Evolutionary conservation across 2,329 filamentous ascomycete genomes (phyloP).

Genomic region (Escovopsis sp.): DNA sequence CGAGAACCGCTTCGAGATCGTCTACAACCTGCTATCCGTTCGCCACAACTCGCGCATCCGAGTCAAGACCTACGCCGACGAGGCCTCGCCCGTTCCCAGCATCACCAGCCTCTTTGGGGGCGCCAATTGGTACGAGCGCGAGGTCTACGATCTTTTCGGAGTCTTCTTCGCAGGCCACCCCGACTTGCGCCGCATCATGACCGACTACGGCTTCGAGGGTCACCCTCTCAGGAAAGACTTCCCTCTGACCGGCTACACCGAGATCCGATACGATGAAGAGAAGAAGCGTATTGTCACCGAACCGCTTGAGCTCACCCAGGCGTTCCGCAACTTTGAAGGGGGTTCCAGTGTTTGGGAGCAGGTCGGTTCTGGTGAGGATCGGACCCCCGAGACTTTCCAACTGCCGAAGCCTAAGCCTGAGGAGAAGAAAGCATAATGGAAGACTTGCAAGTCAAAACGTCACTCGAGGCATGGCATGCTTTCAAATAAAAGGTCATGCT

Average conservation of each 20-base stretch:
- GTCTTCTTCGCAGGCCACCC: slow-evolving; percentile 95
- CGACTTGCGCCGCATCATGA: slow-evolving; percentile 95
- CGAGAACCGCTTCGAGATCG: slow-evolving; percentile 90
- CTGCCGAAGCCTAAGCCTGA: slow-evolving; percentile 92
- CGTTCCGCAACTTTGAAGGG: slow-evolving; percentile 96
- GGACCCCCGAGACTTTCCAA: slow-evolving; percentile 80
- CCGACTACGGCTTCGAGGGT: slow-evolving; percentile 96
- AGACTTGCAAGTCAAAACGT: too few relatives aligned
- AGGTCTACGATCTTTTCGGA: slow-evolving; percentile 94
- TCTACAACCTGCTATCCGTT: slow-evolving; percentile 93
- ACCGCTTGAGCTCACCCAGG: slow-evolving; percentile 92
- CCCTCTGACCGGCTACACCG: slow-evolving; percentile 93
- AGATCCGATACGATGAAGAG: slow-evolving; percentile 96
- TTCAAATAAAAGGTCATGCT: too few relatives aligned
- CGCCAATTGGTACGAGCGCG: slow-evolving; percentile 97
- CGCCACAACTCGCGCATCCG: slow-evolving; percentile 93
- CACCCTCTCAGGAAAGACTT: slow-evolving; percentile 97
- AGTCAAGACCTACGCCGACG: slow-evolving; percentile 97
- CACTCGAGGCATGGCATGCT: too few relatives aligned
- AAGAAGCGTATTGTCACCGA: slow-evolving; percentile 99
- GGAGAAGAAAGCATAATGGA: slow-evolving; percentile 53
- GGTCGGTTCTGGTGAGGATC: slow-evolving; percentile 54
- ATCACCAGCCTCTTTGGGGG: slow-evolving; percentile 79
- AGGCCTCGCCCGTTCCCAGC: slow-evolving; percentile 84
- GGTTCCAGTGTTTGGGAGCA: slow-evolving; percentile 60